Evolutionary conservation across 2,329 filamentous ascomycete species (phyloP).

Genomic region (Macrophomina pseudophaseolina): DNA sequence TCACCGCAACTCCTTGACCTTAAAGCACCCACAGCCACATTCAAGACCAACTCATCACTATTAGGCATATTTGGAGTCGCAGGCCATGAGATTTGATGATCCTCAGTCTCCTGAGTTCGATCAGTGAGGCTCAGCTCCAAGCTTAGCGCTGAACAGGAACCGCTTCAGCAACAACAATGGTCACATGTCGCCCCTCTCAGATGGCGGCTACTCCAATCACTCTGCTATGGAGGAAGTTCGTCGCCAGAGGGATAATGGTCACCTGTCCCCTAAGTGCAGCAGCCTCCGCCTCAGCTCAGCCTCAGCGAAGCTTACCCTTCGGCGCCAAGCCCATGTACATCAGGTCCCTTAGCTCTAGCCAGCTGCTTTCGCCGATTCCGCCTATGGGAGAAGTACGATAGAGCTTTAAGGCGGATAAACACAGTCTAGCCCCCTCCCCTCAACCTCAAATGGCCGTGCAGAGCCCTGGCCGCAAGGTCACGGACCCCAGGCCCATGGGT

Average conservation of each 20-base stretch:
- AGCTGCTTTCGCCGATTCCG: conserved; percentile 48
- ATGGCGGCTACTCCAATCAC: conserved; percentile 45
- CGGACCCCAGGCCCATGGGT: conserved; percentile 55
- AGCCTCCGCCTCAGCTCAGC: conserved; percentile 1
- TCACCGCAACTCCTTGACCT: conserved; percentile 78
- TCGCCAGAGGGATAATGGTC: conserved; percentile 64
- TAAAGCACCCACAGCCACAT: conserved; percentile 79
- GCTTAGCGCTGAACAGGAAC: conserved; percentile 44
- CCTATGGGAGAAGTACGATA: conserved; percentile 58
- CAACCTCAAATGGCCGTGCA: conserved; percentile 1
- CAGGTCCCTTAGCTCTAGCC: conserved; percentile 43
- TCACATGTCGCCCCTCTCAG: conserved; percentile 45
- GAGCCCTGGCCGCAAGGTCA: conserved; percentile 38
- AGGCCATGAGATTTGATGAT: conserved; percentile 70
- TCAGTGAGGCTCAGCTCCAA: conserved; percentile 55
- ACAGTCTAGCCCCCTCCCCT: conserved; percentile 5
- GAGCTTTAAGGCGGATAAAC: conserved; percentile 52
- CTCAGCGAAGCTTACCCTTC: conserved; percentile 13
- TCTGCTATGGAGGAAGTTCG: conserved; percentile 44
- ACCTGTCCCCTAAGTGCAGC: conserved; percentile 53
- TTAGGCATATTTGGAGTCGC: conserved; percentile 73
- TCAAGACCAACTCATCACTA: conserved; percentile 77
- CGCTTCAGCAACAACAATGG: conserved; percentile 43
- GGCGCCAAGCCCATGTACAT: conserved; percentile 43
- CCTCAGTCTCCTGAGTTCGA: conserved; percentile 46